phyloP scores from a whole-genome alignment of 306 rosid genomes.

The Quercus ilex region DNA sequence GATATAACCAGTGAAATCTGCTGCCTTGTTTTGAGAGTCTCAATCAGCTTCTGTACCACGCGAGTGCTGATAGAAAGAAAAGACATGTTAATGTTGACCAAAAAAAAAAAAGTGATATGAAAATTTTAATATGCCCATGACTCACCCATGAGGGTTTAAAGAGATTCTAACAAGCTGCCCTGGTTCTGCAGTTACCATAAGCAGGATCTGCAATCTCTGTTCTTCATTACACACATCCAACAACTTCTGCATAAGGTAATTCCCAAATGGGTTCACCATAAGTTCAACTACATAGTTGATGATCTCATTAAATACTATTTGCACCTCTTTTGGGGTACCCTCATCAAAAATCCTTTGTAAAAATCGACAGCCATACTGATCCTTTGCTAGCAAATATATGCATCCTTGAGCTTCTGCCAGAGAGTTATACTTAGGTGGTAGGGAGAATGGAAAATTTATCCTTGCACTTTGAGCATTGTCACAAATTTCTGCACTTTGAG shows the following conservation, averaged over 20 bases:
- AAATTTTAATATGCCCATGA: conserved; percentile 3
- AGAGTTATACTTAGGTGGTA: conserved; percentile 30
- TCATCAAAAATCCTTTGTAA: conserved; percentile 42
- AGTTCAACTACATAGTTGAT: conserved; percentile 48
- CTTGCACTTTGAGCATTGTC: conserved; percentile 31
- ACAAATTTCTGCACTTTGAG: conserved; percentile 21
- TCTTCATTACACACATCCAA: conserved; percentile 55
- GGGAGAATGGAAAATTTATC: conserved; percentile 16
- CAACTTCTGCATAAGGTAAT: conserved; percentile 58
- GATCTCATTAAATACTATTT: conserved; percentile 46
- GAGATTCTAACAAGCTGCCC: conserved; percentile 56
- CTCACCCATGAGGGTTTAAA: conserved; percentile 58
- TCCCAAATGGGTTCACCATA: conserved; percentile 58
- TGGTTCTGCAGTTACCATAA: conserved; percentile 35
- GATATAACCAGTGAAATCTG: conserved; percentile 48
- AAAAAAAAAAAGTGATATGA: background rate
- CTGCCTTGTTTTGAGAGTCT: conserved; percentile 56
- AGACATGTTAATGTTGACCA: background rate
- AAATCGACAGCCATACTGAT: conserved; percentile 57
- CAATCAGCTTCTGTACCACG: conserved; percentile 62
- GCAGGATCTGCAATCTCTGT: conserved; percentile 44
- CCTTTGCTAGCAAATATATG: conserved; percentile 43
- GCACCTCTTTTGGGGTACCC: conserved; percentile 37
- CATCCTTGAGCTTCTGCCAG: conserved; percentile 36
- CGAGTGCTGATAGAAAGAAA: conserved; percentile 51